Conservation (phyloP, 1,139 yeast species). For the Kurtzmaniella quercitrusa region DNA sequence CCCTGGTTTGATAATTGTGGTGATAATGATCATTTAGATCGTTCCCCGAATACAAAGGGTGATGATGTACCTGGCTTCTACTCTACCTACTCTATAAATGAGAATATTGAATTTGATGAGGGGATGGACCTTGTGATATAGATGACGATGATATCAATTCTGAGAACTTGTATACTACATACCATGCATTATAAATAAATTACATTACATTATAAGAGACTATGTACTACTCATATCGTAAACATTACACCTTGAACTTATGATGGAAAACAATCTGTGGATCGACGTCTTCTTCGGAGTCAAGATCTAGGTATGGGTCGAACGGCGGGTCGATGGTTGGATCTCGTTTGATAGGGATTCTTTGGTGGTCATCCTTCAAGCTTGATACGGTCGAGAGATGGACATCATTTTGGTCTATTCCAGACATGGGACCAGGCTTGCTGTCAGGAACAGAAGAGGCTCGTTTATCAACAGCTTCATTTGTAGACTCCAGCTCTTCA, state of each 20-base stretch:
- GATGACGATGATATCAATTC: not conserved
- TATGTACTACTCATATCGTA: too few relatives aligned
- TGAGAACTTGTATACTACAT: not conserved
- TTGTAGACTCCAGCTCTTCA: not conserved
- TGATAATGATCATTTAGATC: slow-evolving; percentile 10
- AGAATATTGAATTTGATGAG: slow-evolving; percentile 1
- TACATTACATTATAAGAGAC: not conserved
- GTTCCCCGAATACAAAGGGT: slow-evolving; percentile 23
- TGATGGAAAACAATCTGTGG: slow-evolving; percentile 1
- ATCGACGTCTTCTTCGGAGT: slow-evolving; percentile 5
- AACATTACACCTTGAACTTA: slow-evolving; percentile 1
- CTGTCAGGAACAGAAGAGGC: too few relatives aligned
- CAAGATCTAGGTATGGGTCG: slow-evolving; percentile 22
- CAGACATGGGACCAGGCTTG: too few relatives aligned
- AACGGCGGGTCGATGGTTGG: slow-evolving; percentile 24
- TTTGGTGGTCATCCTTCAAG: slow-evolving; percentile 1
- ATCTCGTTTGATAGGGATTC: slow-evolving; percentile 12
- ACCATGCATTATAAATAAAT: not conserved
- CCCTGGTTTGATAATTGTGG: slow-evolving; percentile 32
- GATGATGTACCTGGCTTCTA: slow-evolving; percentile 27
- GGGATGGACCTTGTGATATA: not conserved
- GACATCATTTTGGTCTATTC: not conserved
- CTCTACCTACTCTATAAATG: slow-evolving; percentile 6
- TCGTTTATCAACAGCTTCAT: too few relatives aligned
- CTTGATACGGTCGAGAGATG: not conserved